Base-by-base conservation (phyloP, 768 basidiomycete species). In the Lentinula guzmanii region DNA sequence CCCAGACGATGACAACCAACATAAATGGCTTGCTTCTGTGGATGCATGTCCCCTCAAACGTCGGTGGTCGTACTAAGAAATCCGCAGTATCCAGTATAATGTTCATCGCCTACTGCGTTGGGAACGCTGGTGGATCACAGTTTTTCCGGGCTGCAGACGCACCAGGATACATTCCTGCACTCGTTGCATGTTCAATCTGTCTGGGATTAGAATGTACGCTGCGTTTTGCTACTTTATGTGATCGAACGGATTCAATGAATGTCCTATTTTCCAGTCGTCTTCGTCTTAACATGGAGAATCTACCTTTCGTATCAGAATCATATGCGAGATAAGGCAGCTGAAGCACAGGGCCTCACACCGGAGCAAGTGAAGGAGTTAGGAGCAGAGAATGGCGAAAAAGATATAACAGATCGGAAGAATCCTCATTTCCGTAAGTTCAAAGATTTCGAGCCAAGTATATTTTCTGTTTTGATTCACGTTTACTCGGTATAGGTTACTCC, bases 11-110 rank as follows among this genome's bases (percentile, higher is more conserved):
- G 43, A 61, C 61, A 7, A 21, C 28, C 28, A 50, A 56, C 39
- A 42, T 61, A 9, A 61, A 61, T 39, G 61, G 61, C 35, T 50
- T 62, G n/a, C 45, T 58, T 51, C 54, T 62, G 5, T 62, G 61
- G 61, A 57, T 51, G 43, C 56, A 54, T 52, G 34, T 62, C 37
- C 61, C 61, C 43, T 62, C 61, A 18, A 62, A 62, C 56, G 61
- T 62, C 39, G 61, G 56, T 28, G 61, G 61, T 10, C 55, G 61
- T 39, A 62, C 61, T 3, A 62, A 62, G 31, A 62, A 62, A 45
- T 62, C 61, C 13, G 50, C 50, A n/a, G 57, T 58, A 1, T 58
- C 54, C 28, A 62, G 55, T 48, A 54, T 62, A 15, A 42, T 62
- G 51, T 62, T 62, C 48, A 55, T 62, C 13, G 61, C 55, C 11